Conservation (phyloP, 2,329 filamentous ascomycete genomes). For the Apiospora marii region DNA sequence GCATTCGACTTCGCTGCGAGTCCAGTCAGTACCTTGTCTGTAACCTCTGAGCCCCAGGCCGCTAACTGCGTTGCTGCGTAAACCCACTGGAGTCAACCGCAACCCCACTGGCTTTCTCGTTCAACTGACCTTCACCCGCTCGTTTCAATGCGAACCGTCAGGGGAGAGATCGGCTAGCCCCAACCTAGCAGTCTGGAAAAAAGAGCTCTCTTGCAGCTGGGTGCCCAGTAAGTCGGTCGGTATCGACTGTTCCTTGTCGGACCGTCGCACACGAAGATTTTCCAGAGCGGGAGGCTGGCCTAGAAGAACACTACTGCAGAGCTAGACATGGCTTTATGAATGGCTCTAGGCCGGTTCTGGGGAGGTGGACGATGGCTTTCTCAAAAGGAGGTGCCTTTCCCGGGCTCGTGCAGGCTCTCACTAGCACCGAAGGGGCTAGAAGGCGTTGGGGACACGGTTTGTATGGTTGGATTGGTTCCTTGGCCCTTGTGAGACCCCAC, state of each 20-base stretch:
- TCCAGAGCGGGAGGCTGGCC: constrained; percentile 10
- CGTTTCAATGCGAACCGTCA: neutral
- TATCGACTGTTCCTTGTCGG: constrained; percentile 3
- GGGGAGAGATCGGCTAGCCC: neutral
- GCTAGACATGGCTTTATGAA: neutral
- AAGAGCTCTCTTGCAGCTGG: neutral
- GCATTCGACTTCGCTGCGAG: neutral
- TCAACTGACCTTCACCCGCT: neutral
- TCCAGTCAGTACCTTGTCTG: neutral
- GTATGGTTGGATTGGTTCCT: neutral
- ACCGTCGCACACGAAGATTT: neutral
- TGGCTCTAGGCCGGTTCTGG: neutral
- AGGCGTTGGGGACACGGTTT: neutral
- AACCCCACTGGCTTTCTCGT: neutral
- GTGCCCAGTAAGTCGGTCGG: neutral
- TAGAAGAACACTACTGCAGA: neutral
- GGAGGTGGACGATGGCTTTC: neutral
- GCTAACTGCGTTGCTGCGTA: neutral
- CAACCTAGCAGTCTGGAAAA: neutral
- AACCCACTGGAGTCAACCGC: neutral
- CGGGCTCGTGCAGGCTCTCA: neutral
- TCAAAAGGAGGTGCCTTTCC: neutral
- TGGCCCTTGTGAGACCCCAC: neutral
- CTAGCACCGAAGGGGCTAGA: neutral
- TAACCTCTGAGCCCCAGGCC: constrained; percentile 12